Percentiles rank a stretch among this genome's conserved stretches.
phyloP scores from a whole-genome alignment of 306 rosid genomes.

The Pterocarpus santalinus region DNA sequence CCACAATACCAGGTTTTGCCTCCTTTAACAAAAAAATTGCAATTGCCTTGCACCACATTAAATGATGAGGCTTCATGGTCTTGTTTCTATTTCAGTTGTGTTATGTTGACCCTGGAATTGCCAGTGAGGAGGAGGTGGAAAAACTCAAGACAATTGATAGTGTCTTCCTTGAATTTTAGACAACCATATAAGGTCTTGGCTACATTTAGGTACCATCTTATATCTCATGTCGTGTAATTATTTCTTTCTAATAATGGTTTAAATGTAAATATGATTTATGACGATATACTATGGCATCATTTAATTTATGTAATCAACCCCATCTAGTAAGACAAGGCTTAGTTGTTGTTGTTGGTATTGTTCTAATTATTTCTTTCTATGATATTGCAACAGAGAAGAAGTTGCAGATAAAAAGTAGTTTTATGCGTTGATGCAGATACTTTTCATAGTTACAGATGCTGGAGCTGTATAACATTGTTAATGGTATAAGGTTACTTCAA shows the following conservation, averaged over 20 bases:
- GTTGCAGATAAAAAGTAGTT: not conserved
- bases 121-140: constrained; percentile 66
- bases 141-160: constrained; percentile 79
- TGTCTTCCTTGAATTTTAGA: constrained; percentile 67
- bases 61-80: constrained; percentile 43
- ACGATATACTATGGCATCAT: too few relatives aligned
- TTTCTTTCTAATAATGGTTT: constrained; percentile 2
- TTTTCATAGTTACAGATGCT: not conserved
- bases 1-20: constrained; percentile 77
- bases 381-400: constrained; percentile 33
- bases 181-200: constrained; percentile 33
- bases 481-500: constrained; percentile 40
- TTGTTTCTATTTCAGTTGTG: constrained; percentile 72
- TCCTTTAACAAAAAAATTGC: constrained; percentile 4
- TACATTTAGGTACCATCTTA: constrained; percentile 45
- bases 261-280: too few relatives aligned
- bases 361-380: not conserved
- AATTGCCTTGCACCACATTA: constrained; percentile 9
- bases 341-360: too few relatives aligned
- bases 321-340: too few relatives aligned
- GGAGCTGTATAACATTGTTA: constrained; percentile 9
- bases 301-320: too few relatives aligned
- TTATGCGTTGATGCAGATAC: constrained; percentile 4
- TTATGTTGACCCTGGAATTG: constrained; percentile 84
- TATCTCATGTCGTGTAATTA: constrained; percentile 27